Conservation (phyloP, 257 asterid genomes). For the Misopates orontium region DNA sequence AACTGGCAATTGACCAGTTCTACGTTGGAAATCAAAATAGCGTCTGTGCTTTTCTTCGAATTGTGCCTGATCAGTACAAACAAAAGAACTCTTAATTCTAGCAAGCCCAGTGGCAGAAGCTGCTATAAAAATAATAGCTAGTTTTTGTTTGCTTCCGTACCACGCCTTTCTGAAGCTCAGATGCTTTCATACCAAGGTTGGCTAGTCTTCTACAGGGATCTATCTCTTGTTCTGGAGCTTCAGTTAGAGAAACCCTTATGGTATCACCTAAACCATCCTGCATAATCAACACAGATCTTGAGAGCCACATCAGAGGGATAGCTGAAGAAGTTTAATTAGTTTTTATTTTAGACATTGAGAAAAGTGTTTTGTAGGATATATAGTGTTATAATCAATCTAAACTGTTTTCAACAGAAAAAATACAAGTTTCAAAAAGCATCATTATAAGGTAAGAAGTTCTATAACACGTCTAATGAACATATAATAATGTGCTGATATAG, state of each 20-base stretch:
- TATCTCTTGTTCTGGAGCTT: slow-evolving; percentile 92
- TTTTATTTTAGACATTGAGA: too few relatives aligned
- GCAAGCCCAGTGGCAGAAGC: slow-evolving; percentile 20
- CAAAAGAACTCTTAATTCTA: slow-evolving; percentile 13
- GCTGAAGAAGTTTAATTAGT: background rate
- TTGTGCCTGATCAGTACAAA: slow-evolving; percentile 54
- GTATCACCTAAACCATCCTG: slow-evolving; percentile 99
- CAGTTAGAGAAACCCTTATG: slow-evolving; percentile 94
- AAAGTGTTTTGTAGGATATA: too few relatives aligned
- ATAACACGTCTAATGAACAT: too few relatives aligned
- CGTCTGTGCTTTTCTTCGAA: slow-evolving; percentile 91
- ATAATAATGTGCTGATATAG: too few relatives aligned
- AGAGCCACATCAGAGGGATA: background rate
- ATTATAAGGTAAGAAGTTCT: too few relatives aligned
- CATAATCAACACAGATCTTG: slow-evolving; percentile 17
- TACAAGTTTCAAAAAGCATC: too few relatives aligned
- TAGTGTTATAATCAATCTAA: too few relatives aligned
- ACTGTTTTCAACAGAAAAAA: too few relatives aligned
- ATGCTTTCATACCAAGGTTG: slow-evolving; percentile 87
- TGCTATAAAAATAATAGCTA: slow-evolving; percentile 14
- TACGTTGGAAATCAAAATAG: slow-evolving; percentile 94
- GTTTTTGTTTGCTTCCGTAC: slow-evolving; percentile 43
- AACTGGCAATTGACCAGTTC: slow-evolving; percentile 86
- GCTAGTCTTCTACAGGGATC: slow-evolving; percentile 98
- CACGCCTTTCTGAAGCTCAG: slow-evolving; percentile 98